Base-by-base conservation (phyloP, 2,329 filamentous ascomycete genomes). In the Fusarium bactridioides region DNA sequence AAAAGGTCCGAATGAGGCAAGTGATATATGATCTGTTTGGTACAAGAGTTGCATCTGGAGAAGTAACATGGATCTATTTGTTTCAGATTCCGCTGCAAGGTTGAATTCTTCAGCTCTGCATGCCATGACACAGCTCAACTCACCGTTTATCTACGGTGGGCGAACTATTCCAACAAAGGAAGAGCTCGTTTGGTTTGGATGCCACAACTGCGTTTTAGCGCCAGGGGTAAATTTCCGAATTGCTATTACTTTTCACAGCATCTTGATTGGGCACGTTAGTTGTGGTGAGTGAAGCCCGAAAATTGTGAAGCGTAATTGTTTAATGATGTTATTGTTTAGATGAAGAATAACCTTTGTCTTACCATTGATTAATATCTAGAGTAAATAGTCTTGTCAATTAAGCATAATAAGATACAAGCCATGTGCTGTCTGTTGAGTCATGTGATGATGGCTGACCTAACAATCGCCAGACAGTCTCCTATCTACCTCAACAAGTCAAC, bases 191-290 rank as follows among this genome's bases (percentile, higher is more conserved):
- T 69, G 23, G 51, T 50, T 53, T n/a, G 18, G 43, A 41, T 64
- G 66, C 66, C 66, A 69, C 66, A 69, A 69, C 66, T 69, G 66
- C n/a, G 64, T 69, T 69, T 63, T 69, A 69, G 66, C 61, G 66
- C 58, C 47, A 69, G 66, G 66, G 58, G 58, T 69, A 69, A 53
- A 45, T 51, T 64, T 69, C 64, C 51, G 66, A 69, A 19, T 11
- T 45, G 19, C 50, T 19, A 44, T 68, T 54, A 54, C 45, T 54
- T 67, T 62, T 33, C 21, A 19, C 12, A n/a, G 23, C 41, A 7
- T 37, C 19, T 40, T 56, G 57, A 68, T 57, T 68, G 64, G 65
- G 16, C 27, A 19, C 56, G 16, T 43, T 50, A 7, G 61, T 10
- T 9, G 16, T 33, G 16, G 31, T 19, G 16, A 31, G 23, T 38